Evolutionary conservation across 768 basidiomycete species (phyloP).

Genomic region (Neoboletus brunneissimus): DNA sequence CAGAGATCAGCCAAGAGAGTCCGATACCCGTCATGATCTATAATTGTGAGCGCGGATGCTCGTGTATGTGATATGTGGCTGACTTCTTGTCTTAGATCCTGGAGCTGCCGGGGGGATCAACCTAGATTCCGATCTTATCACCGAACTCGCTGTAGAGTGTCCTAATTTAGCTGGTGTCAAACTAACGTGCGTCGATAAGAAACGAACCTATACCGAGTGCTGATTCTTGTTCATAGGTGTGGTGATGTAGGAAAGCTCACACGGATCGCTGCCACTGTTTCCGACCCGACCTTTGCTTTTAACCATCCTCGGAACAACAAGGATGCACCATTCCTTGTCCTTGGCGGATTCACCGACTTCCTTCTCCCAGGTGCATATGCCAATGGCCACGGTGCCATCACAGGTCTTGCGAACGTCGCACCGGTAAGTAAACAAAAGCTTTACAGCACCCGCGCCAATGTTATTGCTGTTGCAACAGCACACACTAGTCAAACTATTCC

Average conservation of each 20-base stretch:
- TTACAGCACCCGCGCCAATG: background rate
- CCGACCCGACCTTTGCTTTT: constrained; percentile 51
- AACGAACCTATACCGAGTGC: background rate
- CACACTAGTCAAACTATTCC: constrained; percentile 57
- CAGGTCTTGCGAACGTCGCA: constrained; percentile 81
- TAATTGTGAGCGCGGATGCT: constrained; percentile 56
- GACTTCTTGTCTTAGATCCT: constrained; percentile 54
- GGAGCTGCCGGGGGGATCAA: constrained; percentile 88
- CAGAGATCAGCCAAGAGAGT: constrained; percentile 73
- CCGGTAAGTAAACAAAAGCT: constrained; percentile 48
- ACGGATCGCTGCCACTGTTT: constrained; percentile 69
- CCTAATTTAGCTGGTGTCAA: constrained; percentile 86
- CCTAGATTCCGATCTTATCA: constrained; percentile 84
- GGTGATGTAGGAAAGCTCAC: constrained; percentile 91
- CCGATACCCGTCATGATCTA: constrained; percentile 88
- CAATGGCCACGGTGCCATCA: constrained; percentile 85
- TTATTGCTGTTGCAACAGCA: constrained; percentile 38
- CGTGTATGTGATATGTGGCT: background rate
- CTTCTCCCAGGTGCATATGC: constrained; percentile 68
- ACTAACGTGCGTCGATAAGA: constrained; percentile 61
- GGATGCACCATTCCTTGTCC: constrained; percentile 72
- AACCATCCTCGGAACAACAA: constrained; percentile 66
- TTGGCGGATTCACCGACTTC: constrained; percentile 87
- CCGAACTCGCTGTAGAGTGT: constrained; percentile 70
- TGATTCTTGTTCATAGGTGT: constrained; percentile 51